These are phyloP conservation scores for Geotrichum australiense DNA, from an alignment of 1,139 yeast species.

Conservation along the genomic window DNA sequence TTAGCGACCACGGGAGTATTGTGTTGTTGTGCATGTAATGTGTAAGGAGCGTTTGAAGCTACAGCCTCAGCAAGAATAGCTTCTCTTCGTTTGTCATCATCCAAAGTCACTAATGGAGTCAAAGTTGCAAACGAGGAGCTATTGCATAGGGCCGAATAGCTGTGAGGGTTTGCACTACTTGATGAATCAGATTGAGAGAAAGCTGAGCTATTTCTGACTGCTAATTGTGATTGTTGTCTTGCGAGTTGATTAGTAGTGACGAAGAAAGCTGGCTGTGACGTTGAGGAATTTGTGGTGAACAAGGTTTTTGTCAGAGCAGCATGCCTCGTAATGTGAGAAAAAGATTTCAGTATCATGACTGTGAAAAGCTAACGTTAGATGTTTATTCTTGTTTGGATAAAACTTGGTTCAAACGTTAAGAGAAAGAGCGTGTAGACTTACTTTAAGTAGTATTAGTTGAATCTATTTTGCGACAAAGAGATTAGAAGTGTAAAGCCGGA, in stretches of 20 bases:
- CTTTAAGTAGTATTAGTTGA: no score
- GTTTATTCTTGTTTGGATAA: neutral
- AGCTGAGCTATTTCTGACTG: conserved; percentile 21
- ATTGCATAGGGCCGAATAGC: conserved; percentile 19
- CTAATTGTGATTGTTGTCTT: conserved; percentile 36
- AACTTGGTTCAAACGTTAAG: no score
- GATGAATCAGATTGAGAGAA: conserved; percentile 16
- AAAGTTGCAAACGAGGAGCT: conserved; percentile 24
- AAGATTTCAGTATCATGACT: conserved; percentile 34
- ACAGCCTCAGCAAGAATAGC: conserved; percentile 20
- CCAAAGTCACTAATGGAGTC: conserved; percentile 29
- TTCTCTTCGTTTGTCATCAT: conserved; percentile 30
- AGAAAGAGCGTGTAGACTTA: no score
- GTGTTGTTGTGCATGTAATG: conserved; percentile 19
- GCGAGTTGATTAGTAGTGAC: conserved; percentile 37
- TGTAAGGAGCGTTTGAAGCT: conserved; percentile 15
- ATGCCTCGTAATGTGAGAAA: conserved; percentile 33
- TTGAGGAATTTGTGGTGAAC: conserved; percentile 26
- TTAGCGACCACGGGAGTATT: conserved; percentile 1
- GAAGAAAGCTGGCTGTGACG: conserved; percentile 31
- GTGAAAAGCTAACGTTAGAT: neutral
- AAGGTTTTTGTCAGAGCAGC: conserved; percentile 34
- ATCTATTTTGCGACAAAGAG: no score
- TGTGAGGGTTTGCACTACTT: conserved; percentile 15
- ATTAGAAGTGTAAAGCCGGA: no score